Evolutionary conservation across 768 basidiomycete genomes (phyloP).

Genomic region (Suillus hirtellus): DNA sequence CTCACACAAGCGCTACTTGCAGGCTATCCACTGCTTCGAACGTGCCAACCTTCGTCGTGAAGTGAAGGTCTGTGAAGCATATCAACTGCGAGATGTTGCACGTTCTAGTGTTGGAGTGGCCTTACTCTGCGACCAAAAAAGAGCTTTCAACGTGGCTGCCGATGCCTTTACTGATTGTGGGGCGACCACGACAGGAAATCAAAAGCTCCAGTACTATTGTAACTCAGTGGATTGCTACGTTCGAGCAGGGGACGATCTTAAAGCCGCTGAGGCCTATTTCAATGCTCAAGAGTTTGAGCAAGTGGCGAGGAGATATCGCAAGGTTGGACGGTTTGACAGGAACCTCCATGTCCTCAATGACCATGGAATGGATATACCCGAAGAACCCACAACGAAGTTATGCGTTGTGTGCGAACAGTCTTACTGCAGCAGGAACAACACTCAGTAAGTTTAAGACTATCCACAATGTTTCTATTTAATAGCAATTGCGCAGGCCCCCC

Average conservation of each 20-base stretch:
- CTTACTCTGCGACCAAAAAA: slow-evolving; percentile 24
- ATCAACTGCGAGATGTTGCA: slow-evolving; percentile 54
- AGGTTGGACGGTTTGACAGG: slow-evolving; percentile 51
- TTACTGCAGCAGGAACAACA: slow-evolving; percentile 39
- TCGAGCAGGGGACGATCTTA: slow-evolving; percentile 36
- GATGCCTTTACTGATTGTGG: slow-evolving; percentile 49
- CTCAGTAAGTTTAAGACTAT: slow-evolving; percentile 24
- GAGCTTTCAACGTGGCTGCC: slow-evolving; percentile 48
- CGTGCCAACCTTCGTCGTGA: slow-evolving; percentile 46
- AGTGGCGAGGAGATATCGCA: slow-evolving; percentile 50
- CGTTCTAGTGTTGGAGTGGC: slow-evolving; percentile 32
- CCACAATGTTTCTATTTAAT: not conserved
- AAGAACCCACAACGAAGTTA: slow-evolving; percentile 37
- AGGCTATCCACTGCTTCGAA: slow-evolving; percentile 56
- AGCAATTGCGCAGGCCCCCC: slow-evolving; percentile 40
- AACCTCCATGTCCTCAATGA: slow-evolving; percentile 46
- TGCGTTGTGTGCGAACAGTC: slow-evolving; percentile 44
- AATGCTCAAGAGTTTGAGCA: slow-evolving; percentile 42
- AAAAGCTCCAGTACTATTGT: slow-evolving; percentile 38
- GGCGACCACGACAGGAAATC: slow-evolving; percentile 28
- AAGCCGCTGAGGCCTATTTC: slow-evolving; percentile 47
- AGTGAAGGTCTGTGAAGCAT: slow-evolving; percentile 50
- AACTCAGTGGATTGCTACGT: slow-evolving; percentile 51
- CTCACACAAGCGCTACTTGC: slow-evolving; percentile 35
- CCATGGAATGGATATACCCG: slow-evolving; percentile 34